A percentile compares a stretch with the other conserved stretches of the same genome.
Conservation (phyloP, 257 asterid species). For the Coffea eugenioides region DNA sequence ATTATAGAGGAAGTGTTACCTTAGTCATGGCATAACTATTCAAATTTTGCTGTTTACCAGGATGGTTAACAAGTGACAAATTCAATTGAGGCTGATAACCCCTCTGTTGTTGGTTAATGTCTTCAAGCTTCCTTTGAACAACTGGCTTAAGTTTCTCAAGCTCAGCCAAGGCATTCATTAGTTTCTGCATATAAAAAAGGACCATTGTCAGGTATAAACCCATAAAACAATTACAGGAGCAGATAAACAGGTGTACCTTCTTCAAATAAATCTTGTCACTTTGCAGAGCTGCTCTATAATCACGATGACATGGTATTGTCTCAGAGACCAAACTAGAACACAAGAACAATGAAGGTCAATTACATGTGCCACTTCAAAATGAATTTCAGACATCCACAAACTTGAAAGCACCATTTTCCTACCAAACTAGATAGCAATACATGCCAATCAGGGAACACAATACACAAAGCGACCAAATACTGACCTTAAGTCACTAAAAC, state of each 20-base stretch:
- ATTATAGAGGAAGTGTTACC: conserved; percentile 35
- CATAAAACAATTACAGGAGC: conserved; percentile 7
- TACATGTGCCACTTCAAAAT: conserved; percentile 12
- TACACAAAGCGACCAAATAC: neutral
- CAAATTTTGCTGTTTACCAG: conserved; percentile 41
- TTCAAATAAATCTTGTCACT: conserved; percentile 55
- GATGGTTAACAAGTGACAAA: conserved; percentile 45
- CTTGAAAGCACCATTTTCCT: conserved; percentile 4
- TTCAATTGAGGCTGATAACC: conserved; percentile 36
- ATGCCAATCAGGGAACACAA: neutral
- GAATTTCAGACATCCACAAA: conserved; percentile 19
- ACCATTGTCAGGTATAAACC: conserved; percentile 5
- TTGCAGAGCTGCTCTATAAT: conserved; percentile 57
- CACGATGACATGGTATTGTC: conserved; percentile 93
- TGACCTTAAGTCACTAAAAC: neutral
- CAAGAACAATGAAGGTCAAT: conserved; percentile 30
- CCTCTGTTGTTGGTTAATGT: conserved; percentile 45
- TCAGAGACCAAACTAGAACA: conserved; percentile 82
- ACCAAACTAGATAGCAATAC: neutral
- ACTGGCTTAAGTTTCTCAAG: conserved; percentile 83
- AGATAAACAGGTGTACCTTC: conserved; percentile 40
- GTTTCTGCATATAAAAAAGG: conserved; percentile 44
- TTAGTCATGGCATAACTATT: conserved; percentile 38
- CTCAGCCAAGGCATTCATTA: conserved; percentile 62
- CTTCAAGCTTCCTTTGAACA: conserved; percentile 69